Evolutionary conservation across 331 rosid species (phyloP).

Genomic region (Ulmus americana): DNA sequence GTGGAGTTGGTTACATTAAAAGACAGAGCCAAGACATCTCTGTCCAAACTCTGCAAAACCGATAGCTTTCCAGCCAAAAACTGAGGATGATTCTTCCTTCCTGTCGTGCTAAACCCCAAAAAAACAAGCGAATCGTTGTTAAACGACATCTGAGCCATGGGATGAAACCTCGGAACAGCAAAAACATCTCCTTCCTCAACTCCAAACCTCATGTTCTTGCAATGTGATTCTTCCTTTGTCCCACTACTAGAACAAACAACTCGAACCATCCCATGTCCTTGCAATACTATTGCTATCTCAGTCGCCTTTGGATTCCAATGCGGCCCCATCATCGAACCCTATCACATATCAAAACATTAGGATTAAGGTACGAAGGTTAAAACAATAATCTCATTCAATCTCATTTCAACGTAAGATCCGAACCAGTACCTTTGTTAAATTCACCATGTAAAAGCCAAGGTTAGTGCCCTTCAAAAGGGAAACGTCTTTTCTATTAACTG

Average conservation of each 20-base stretch:
- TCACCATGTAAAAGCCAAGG: conserved; percentile 68
- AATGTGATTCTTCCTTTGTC: conserved; percentile 13
- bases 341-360: too few relatives aligned
- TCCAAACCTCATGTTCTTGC: conserved; percentile 56
- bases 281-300: conserved; percentile 56
- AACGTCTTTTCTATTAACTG: conserved; percentile 47
- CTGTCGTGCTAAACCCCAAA: conserved; percentile 68
- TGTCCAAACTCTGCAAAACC: conserved; percentile 45
- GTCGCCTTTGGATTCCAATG: conserved; percentile 82
- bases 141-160: conserved; percentile 89
- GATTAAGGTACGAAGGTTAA: not conserved
- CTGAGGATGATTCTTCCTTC: conserved; percentile 44
- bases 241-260: conserved; percentile 47
- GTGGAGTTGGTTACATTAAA: conserved; percentile 45
- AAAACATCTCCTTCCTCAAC: conserved; percentile 68
- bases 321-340: conserved; percentile 90
- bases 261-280: conserved; percentile 69
- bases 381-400: not conserved
- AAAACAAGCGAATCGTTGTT: conserved; percentile 57
- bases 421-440: conserved; percentile 52
- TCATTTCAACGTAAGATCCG: not conserved
- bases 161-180: conserved; percentile 62
- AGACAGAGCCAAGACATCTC: conserved; percentile 49
- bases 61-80: conserved; percentile 65
- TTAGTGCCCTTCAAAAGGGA: conserved; percentile 36